Evolutionary conservation across 129 eudicot genomes (phyloP).

Genomic region (Flaveria ramosissima): DNA sequence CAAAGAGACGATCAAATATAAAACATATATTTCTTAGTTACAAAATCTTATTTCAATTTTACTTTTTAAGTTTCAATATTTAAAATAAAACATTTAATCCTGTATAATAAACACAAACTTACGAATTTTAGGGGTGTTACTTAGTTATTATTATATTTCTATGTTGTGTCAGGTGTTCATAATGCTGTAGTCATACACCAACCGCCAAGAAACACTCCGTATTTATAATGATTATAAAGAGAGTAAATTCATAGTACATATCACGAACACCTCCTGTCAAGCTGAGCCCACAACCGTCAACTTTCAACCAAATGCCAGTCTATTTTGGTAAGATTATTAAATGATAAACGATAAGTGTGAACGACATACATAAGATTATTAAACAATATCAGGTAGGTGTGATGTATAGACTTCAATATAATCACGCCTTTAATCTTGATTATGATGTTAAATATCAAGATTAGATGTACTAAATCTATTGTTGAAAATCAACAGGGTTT

Average conservation of each 20-base stretch:
- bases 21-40: no score
- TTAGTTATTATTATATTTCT: no score
- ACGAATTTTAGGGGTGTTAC: no score
- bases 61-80: no score
- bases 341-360: not conserved
- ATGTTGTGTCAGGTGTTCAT: no score
- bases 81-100: no score
- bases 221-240: not conserved
- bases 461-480: constrained; percentile 1
- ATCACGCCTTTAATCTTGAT: not conserved
- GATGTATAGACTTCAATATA: not conserved
- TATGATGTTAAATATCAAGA: not conserved
- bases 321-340: not conserved
- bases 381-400: not conserved
- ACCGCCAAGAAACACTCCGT: not conserved
- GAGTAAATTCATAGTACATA: not conserved
- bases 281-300: not conserved
- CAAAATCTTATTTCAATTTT: no score
- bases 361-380: not conserved
- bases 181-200: not conserved
- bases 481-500: not conserved
- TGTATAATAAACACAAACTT: no score
- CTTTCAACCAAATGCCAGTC: not conserved
- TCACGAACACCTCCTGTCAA: not conserved
- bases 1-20: no score